Percentiles rank a stretch among this genome's conserved stretches.
These are phyloP conservation scores for Gamarada debralockiae DNA, from an alignment of 495 filamentous ascomycete species.

Conservation along the genomic window DNA sequence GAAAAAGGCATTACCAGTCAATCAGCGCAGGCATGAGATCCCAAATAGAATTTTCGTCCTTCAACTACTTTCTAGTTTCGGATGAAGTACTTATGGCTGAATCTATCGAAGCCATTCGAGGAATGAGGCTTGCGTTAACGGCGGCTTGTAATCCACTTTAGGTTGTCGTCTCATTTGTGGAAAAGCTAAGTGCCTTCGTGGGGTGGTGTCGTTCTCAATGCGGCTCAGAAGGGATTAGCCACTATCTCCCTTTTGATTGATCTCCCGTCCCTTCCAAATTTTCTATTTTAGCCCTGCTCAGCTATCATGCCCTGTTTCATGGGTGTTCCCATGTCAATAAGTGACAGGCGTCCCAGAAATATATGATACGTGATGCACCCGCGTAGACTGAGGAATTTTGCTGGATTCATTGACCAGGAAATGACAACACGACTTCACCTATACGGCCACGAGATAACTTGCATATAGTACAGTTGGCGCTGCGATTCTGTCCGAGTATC, in stretches of 20 bases:
- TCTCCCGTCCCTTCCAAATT: constrained; percentile 11
- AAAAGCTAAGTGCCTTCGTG: constrained; percentile 14
- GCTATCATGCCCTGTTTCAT: constrained; percentile 14
- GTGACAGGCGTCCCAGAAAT: constrained; percentile 18
- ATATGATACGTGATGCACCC: constrained; percentile 23
- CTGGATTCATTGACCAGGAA: constrained; percentile 2
- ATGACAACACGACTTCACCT: constrained; percentile 4
- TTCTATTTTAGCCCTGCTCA: constrained; percentile 19
- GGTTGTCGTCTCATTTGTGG: constrained; percentile 15
- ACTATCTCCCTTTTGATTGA: constrained; percentile 10
- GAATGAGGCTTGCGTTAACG: too few relatives aligned
- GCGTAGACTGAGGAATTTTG: constrained; percentile 14
- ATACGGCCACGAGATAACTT: constrained; percentile 13
- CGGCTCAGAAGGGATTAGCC: constrained; percentile 21
- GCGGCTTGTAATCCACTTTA: too few relatives aligned
- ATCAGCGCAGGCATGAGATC: too few relatives aligned
- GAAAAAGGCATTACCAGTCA: too few relatives aligned
- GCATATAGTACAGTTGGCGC: constrained; percentile 11
- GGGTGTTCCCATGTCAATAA: constrained; percentile 18
- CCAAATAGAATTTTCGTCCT: too few relatives aligned
- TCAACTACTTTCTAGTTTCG: too few relatives aligned
- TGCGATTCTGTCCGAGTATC: constrained; percentile 5
- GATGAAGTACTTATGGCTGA: too few relatives aligned
- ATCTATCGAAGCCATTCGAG: too few relatives aligned
- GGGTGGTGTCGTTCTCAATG: constrained; percentile 16